phyloP scores from a whole-genome alignment of 2,329 filamentous ascomycete species.

The Alternaria sp. region DNA sequence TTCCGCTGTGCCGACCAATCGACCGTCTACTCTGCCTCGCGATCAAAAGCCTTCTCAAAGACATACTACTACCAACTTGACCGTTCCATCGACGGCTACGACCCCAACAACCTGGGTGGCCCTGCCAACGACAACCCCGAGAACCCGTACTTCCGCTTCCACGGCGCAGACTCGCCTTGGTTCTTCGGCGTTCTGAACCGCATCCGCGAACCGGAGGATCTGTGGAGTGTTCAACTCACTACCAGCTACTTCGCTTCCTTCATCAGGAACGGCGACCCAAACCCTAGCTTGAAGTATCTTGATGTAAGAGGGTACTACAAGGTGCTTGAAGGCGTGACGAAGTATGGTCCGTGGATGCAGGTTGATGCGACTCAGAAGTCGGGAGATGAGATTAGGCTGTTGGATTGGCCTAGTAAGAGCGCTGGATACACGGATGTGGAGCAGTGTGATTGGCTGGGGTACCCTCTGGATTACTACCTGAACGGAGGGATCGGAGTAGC shows the following conservation, averaged over 20 bases:
- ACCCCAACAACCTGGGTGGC: slow-evolving; percentile 61
- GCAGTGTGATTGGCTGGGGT: slow-evolving; percentile 55
- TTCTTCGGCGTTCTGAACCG: slow-evolving; percentile 61
- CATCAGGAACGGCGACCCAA: slow-evolving; percentile 59
- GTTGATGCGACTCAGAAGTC: slow-evolving; percentile 45
- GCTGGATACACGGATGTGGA: slow-evolving; percentile 57
- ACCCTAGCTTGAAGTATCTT: slow-evolving; percentile 56
- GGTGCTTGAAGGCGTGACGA: slow-evolving; percentile 49
- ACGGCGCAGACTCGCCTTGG: slow-evolving; percentile 61
- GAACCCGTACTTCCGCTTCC: slow-evolving; percentile 62
- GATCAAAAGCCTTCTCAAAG: slow-evolving; percentile 54
- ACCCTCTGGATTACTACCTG: slow-evolving; percentile 43
- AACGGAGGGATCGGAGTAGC: slow-evolving; percentile 28
- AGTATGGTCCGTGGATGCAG: slow-evolving; percentile 45
- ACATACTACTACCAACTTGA: slow-evolving; percentile 68
- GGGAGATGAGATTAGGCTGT: slow-evolving; percentile 48
- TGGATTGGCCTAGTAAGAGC: slow-evolving; percentile 56
- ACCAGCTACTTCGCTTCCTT: slow-evolving; percentile 61
- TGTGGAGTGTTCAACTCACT: slow-evolving; percentile 55
- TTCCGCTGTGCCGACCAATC: slow-evolving; percentile 68
- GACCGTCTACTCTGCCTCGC: slow-evolving; percentile 60
- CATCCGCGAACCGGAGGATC: slow-evolving; percentile 59
- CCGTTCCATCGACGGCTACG: slow-evolving; percentile 60
- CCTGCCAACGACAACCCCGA: slow-evolving; percentile 58
- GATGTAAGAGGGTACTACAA: slow-evolving; percentile 55